phyloP scores from a whole-genome alignment of 2,329 filamentous ascomycete genomes.

The Pyrenochaeta sp. region DNA sequence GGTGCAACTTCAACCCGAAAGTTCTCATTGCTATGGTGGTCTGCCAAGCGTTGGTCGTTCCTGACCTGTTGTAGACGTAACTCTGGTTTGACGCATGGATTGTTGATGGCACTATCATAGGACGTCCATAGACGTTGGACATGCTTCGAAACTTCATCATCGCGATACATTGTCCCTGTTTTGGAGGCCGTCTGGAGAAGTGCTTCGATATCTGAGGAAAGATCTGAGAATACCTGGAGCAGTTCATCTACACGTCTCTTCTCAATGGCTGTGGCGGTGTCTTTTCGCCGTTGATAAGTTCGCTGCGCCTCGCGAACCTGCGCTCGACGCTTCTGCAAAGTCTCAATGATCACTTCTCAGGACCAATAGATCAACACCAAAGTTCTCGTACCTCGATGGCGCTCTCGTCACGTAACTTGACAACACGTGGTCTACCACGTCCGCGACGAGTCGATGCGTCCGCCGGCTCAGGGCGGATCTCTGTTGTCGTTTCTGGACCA shows the following conservation, averaged over 20 bases:
- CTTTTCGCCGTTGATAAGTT: constrained; percentile 35
- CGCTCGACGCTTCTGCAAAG: constrained; percentile 32
- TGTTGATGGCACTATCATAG: constrained; percentile 28
- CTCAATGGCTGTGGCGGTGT: constrained; percentile 21
- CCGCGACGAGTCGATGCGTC: constrained; percentile 14
- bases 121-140: constrained; percentile 24
- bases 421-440: constrained; percentile 30
- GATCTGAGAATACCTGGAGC: constrained; percentile 28
- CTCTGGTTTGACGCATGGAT: constrained; percentile 22
- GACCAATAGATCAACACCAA: no score
- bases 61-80: constrained; percentile 26
- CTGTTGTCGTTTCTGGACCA: background rate
- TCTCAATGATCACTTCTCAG: no score
- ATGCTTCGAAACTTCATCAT: constrained; percentile 19
- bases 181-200: constrained; percentile 21
- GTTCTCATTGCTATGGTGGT: constrained; percentile 5
- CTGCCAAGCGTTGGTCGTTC: constrained; percentile 20
- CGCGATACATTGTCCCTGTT: constrained; percentile 17
- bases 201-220: constrained; percentile 28
- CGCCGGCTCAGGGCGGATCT: background rate
- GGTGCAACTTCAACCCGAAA: background rate
- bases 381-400: constrained; percentile 29
- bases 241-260: constrained; percentile 26
- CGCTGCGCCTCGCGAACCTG: constrained; percentile 33
- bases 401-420: constrained; percentile 19